Evolutionary conservation across 108 stramenopile genomes (phyloP).

Genomic region (Parmales sp.): DNA sequence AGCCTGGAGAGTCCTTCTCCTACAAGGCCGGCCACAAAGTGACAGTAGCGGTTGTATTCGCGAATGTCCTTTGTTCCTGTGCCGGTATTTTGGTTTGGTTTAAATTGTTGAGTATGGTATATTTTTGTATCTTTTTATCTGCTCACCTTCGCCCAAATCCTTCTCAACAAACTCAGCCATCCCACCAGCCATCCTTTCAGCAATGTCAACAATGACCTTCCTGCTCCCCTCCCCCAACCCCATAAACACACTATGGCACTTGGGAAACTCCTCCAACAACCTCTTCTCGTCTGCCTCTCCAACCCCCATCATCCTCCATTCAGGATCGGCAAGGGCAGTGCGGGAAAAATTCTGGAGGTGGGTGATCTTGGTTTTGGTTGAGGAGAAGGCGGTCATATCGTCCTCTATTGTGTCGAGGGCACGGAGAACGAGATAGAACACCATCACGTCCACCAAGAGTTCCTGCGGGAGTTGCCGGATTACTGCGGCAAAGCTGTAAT

Average conservation of each 20-base stretch:
- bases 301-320: constrained; percentile 77
- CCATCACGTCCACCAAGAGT: constrained; percentile 77
- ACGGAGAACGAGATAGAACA: constrained; percentile 94
- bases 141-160: constrained; percentile 93
- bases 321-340: constrained; percentile 71
- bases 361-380: constrained; percentile 68
- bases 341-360: constrained; percentile 70
- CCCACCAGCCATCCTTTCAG: constrained; percentile 89
- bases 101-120: too few species aligned
- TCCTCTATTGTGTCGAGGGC: constrained; percentile 98
- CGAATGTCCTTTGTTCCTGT: constrained; percentile 75
- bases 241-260: constrained; percentile 71
- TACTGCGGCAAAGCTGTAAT: constrained; percentile 95
- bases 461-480: constrained; percentile 82
- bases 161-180: constrained; percentile 96
- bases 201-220: constrained; percentile 85
- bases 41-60: constrained; percentile 95
- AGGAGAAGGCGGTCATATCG: constrained; percentile 83
- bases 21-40: constrained; percentile 95
- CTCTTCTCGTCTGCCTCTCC: constrained; percentile 85
- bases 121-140: too few species aligned
- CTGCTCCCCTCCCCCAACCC: constrained; percentile 44
- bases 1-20: constrained; percentile 93
- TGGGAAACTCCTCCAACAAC: constrained; percentile 82
- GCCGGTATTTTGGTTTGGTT: too few species aligned